phyloP scores from a whole-genome alignment of 345 rosid species.

The Brassica napus region Da-Ae NC_063436.1:12083501-12084000 shows the following conservation, averaged over 20 bases:
- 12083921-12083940: background rate
- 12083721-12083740: background rate
- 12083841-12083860: slow-evolving; percentile 2
- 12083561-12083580: too few relatives aligned
- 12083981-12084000: background rate
- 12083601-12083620: too few relatives aligned
- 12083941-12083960: background rate
- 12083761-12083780: background rate
- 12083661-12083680: too few relatives aligned
- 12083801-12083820: background rate
- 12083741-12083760: background rate
- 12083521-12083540: too few relatives aligned
- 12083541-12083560: too few relatives aligned
- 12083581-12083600: too few relatives aligned
- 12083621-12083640: too few relatives aligned
- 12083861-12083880: background rate
- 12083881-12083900: slow-evolving; percentile 13
- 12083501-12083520: too few relatives aligned
- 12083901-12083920: background rate
- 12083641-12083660: too few relatives aligned
- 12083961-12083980: background rate
- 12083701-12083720: too few relatives aligned
- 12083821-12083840: slow-evolving; percentile 11
- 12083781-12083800: background rate
- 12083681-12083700: too few relatives aligned